Evolutionary conservation across 176 grass and related monocot species (phyloP), one percentile per base, ranked within the genome.

Genomic region (Oryza meridionalis): DNA sequence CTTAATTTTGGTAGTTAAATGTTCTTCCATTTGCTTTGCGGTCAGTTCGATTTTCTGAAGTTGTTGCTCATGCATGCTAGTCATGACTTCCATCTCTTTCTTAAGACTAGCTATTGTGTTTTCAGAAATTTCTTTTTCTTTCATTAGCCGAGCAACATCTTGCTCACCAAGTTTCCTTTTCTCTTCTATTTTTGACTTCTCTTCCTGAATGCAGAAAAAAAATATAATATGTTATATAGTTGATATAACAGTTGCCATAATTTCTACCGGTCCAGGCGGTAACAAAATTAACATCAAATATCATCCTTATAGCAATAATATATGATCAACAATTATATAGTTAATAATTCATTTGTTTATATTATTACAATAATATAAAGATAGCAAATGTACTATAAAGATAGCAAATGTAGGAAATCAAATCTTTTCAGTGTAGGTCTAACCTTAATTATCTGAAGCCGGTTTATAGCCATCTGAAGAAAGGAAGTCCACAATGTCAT

Each of bases 161-260:
- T 91, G 75, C 75, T 94, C 92, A 24, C 72, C 67, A 1, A 86
- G 29, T 67, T 88, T 94, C 40, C 72, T 94, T 86, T 50, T 93
- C 86, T 91, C 89, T 84, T 98, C 92, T 19, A 91, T 84, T 85
- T 80, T 91, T 24, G 62, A 84, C 58, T 94, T 97, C 44, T 94
- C 92, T 16, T 88, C 80, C 92, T 95, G 71, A 26, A 86, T 74
- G 66, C 72, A 25, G 17, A 45, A 80, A 78, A 58, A 65, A 72
- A 81, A 40, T 31, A 58, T 53, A 70, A 87, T 16, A 62, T 32
- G 69, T 72, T 27, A 40, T 40, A 40, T 40, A 40, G 38, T 40
- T 40, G 38, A 8, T 40, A 40, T 40, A 63, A 58, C 16, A 11
- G 21, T 17, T 66, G 82, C 4, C 53, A 85, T 51, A 70, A 71